phyloP scores from a whole-genome alignment of 2,329 filamentous ascomycete genomes.

The Diaporthe citri region DNA sequence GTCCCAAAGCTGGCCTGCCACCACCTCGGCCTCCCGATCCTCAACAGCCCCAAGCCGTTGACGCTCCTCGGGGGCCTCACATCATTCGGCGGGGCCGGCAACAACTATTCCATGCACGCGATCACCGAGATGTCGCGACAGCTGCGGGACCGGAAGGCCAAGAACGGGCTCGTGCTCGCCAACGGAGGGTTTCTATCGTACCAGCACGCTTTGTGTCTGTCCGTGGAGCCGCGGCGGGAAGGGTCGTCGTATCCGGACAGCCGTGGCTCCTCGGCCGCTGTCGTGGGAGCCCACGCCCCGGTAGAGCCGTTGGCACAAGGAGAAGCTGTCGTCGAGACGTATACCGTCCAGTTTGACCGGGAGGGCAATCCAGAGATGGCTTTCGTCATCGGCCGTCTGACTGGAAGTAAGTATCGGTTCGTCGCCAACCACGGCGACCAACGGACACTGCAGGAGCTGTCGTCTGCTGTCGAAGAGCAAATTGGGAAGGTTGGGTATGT shows the following conservation, averaged over 20 bases:
- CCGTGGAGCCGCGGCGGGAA: constrained; percentile 53
- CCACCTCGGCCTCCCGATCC: constrained; percentile 67
- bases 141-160: constrained; percentile 59
- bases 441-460: constrained; percentile 33
- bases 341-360: constrained; percentile 46
- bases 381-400: constrained; percentile 37
- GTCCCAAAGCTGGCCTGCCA: constrained; percentile 75
- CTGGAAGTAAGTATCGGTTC: constrained; percentile 16
- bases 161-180: constrained; percentile 70
- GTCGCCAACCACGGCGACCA: constrained; percentile 38
- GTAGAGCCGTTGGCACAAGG: constrained; percentile 32
- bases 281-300: not conserved
- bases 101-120: constrained; percentile 78
- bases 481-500: constrained; percentile 34
- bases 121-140: constrained; percentile 68
- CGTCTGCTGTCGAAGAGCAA: constrained; percentile 35
- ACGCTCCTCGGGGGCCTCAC: constrained; percentile 75
- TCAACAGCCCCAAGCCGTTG: constrained; percentile 61
- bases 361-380: constrained; percentile 36
- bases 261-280: not conserved
- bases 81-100: constrained; percentile 77
- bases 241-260: constrained; percentile 33
- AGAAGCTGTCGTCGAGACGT: constrained; percentile 43
- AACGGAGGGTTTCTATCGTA: constrained; percentile 77
- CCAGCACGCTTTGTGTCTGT: constrained; percentile 72